A percentile compares a stretch with the other conserved stretches of the same genome.
Evolutionary conservation across 495 filamentous ascomycete genomes (phyloP).

Genomic region (Lindgomyces ingoldianus): DNA sequence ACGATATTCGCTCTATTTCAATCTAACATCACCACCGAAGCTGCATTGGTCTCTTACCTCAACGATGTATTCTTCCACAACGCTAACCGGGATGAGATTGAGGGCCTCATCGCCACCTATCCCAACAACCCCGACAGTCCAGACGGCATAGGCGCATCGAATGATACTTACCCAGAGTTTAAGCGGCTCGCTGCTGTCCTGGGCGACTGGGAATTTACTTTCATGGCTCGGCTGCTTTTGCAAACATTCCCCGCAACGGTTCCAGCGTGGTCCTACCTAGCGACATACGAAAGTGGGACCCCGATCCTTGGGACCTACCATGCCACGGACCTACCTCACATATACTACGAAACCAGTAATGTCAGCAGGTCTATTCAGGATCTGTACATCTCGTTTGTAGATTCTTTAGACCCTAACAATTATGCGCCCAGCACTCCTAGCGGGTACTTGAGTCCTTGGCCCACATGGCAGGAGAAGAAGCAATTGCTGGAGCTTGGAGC

Average conservation of each 20-base stretch:
- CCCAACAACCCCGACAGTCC: slow-evolving; percentile 54
- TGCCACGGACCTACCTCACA: slow-evolving; percentile 63
- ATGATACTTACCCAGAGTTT: slow-evolving; percentile 69
- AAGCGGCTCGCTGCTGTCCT: slow-evolving; percentile 73
- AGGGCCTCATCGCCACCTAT: slow-evolving; percentile 58
- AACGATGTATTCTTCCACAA: slow-evolving; percentile 55
- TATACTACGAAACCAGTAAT: slow-evolving; percentile 58
- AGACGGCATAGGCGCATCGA: slow-evolving; percentile 60
- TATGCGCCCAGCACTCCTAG: slow-evolving; percentile 11
- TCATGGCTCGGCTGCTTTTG: slow-evolving; percentile 61
- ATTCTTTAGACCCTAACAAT: slow-evolving; percentile 64
- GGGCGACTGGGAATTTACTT: slow-evolving; percentile 66
- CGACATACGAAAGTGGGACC: slow-evolving; percentile 65
- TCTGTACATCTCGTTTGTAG: slow-evolving; percentile 66
- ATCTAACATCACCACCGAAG: slow-evolving; percentile 60
- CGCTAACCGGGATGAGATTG: slow-evolving; percentile 48
- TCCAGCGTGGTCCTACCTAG: slow-evolving; percentile 68
- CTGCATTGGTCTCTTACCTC: slow-evolving; percentile 60
- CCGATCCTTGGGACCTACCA: slow-evolving; percentile 73
- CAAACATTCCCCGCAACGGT: slow-evolving; percentile 52
- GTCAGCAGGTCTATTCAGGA: slow-evolving; percentile 51
- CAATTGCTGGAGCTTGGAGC: slow-evolving; percentile 60
- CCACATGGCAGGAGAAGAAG: slow-evolving; percentile 55
- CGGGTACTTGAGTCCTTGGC: slow-evolving; percentile 55
- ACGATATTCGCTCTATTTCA: slow-evolving; percentile 65